Evolutionary conservation across 2,329 filamentous ascomycete species (phyloP), one percentile per base, ranked within the genome.

Genomic region (Penicillium sp.): DNA sequence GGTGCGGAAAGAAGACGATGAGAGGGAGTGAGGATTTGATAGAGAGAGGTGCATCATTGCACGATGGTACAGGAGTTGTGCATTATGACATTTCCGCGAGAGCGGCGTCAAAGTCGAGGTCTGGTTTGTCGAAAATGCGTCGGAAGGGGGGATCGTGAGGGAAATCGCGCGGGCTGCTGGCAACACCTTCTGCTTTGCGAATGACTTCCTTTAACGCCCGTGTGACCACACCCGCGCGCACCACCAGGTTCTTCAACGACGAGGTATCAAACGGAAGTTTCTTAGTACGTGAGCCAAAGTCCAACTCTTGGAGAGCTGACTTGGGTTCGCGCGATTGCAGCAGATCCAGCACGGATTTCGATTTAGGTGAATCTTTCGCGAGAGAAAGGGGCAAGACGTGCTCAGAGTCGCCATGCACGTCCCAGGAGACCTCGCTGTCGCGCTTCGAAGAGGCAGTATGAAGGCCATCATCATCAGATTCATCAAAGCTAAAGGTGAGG

Each of bases 261-360:
- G 82, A 82, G 2, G 84, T 87, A 63, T 87, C 84, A 64, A 88
- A 88, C 0, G 83, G 83, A n/a, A 87, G 79, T 62, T 86, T 87
- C 48, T 72, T 71, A 16, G 71, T 62, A 36, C 69, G 62, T n/a
- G 67, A 58, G 31, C 61, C 47, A 14, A 57, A 32, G 4, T 67
- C 61, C 9, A 66, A 52, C 9, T 70, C 54, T 13, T 58, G 29
- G 38, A 67, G 50, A 54, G 65, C 45, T 24, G 65, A 58, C 27
- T 69, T 61, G 29, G 70, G 61, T 49, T 69, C 74, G 14, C 31
- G 75, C 56, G 80, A 74, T 62, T 84, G 82, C 46, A 87, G 76
- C 31, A 83, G 79, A 68, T 85, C 83, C 36, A 87, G 82, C 13
- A 87, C 83, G 8, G 81, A 83, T 53, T 81, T 80, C n/a, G 83